Percentiles rank a stretch among this genome's conserved stretches.
These are phyloP conservation scores for Vararia minispora DNA, from an alignment of 768 basidiomycete genomes.

Conservation along the genomic window DNA sequence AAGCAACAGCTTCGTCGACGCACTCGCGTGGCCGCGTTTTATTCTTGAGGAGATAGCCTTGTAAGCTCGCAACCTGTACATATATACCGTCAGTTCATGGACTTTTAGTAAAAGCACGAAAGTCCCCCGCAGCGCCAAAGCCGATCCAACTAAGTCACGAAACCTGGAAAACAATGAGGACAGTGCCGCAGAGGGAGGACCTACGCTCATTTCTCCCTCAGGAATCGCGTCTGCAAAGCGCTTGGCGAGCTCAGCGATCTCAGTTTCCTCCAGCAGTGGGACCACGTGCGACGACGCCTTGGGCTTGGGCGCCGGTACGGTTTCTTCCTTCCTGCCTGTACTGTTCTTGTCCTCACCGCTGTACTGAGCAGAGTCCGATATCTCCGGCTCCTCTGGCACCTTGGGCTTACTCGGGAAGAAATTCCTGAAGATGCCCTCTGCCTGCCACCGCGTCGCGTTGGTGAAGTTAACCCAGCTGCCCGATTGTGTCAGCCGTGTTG, in stretches of 20 bases:
- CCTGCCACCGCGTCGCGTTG: conserved; percentile 87
- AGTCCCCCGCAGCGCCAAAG: too few species aligned
- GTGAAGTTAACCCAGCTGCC: conserved; percentile 88
- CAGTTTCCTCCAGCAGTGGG: conserved; percentile 63
- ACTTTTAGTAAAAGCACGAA: too few species aligned
- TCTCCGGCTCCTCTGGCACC: conserved; percentile 13
- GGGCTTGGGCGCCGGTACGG: conserved; percentile 61
- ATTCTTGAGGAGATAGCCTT: conserved; percentile 82
- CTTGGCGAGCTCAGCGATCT: conserved; percentile 70
- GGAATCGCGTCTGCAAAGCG: conserved; percentile 76
- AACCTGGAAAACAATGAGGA: not conserved
- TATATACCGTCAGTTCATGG: too few species aligned
- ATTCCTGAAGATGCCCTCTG: conserved; percentile 87
- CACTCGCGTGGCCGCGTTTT: conserved; percentile 84
- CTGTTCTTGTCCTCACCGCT: too few species aligned
- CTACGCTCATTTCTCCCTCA: conserved; percentile 78
- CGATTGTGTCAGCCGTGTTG: too few species aligned
- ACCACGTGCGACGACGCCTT: conserved; percentile 43
- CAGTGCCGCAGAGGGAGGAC: conserved; percentile 19
- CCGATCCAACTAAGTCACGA: too few species aligned
- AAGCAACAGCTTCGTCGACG: conserved; percentile 68
- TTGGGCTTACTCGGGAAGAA: conserved; percentile 71
- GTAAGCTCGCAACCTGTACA: conserved; percentile 63
- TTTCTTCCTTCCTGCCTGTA: conserved; percentile 29
- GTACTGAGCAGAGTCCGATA: conserved; percentile 8